Conservation (phyloP, 2,329 filamentous ascomycete species). For the Exophiala sp. region DNA sequence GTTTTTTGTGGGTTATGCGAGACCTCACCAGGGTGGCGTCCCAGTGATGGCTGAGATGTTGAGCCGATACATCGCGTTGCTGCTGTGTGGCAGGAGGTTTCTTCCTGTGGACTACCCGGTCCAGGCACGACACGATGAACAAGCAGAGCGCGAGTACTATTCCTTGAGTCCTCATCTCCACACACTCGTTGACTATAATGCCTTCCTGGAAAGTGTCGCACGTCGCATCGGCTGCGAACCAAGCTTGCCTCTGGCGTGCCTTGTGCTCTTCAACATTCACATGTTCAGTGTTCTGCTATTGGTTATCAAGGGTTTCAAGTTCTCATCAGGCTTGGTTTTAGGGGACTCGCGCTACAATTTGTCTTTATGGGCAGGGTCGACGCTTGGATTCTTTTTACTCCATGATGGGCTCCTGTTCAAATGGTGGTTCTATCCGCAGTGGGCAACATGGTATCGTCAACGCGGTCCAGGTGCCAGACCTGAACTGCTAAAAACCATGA, state of each 20-base stretch:
- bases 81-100: slow-evolving; percentile 4
- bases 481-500: neutral
- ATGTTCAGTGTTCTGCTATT: slow-evolving; percentile 6
- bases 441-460: slow-evolving; percentile 15
- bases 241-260: neutral
- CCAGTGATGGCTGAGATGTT: slow-evolving; percentile 17
- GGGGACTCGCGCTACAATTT: neutral
- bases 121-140: slow-evolving; percentile 5
- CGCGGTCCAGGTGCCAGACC: slow-evolving; percentile 8
- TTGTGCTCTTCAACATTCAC: slow-evolving; percentile 9
- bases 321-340: neutral
- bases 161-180: slow-evolving; percentile 10
- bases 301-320: neutral
- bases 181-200: slow-evolving; percentile 15
- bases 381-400: slow-evolving; percentile 7
- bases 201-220: slow-evolving; percentile 14
- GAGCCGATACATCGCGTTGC: slow-evolving; percentile 12
- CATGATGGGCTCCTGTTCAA: slow-evolving; percentile 12
- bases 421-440: slow-evolving; percentile 19
- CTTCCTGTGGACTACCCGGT: slow-evolving; percentile 7
- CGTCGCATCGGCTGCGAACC: slow-evolving; percentile 13
- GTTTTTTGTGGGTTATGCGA: slow-evolving; percentile 14
- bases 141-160: slow-evolving; percentile 13
- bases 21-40: slow-evolving; percentile 14
- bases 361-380: slow-evolving; percentile 6